Evolutionary conservation across 2,329 filamentous ascomycete genomes (phyloP), one percentile per base, ranked within the genome.

Genomic region (Beauveria brongniartii): DNA sequence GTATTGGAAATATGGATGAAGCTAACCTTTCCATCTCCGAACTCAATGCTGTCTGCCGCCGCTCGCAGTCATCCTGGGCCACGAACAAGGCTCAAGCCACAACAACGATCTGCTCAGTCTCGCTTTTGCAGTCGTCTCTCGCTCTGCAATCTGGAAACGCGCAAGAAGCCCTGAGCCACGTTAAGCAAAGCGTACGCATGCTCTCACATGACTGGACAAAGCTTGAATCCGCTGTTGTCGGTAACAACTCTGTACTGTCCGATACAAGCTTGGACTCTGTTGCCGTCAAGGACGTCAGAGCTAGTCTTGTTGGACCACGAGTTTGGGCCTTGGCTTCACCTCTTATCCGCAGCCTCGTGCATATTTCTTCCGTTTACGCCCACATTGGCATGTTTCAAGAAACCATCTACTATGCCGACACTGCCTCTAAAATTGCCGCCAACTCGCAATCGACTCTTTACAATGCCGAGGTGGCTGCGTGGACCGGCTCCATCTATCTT

Each of bases 311-410:
- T 50, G 56, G 76, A 1, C 85, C 91, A 1, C 81, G 83, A 2
- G 92, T 93, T 67, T 97, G 93, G 93, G 80, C 82, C 6, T 78
- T 96, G 22, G 86, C 94, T 8, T 83, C 85, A 30, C 85, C 88
- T 1, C 80, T 97, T 22, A 87, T 92, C 67, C 82, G 84, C 34
- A 85, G 86, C 61, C 77, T 96, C 16, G 74, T 87, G 63, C 87
- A 92, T 62, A 82, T 96, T 3, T 91, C 91, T 0, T 82, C 82
- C 4, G 78, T 96, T 1, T 96, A 92, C 67, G 85, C 89, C 1
- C 88, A 96, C 65, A 83, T 94, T 64, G 94, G 94, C 30, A 83
- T 96, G 74, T 91, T 92, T 65, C 87, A 91, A 63, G 93, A 97
- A 71, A 93, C 93, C 2, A 76, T 93, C 0, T 94, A 92, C 70